Evolutionary conservation across 345 rosid genomes (phyloP).

Genomic region (Boechera retrofracta): DNA sequence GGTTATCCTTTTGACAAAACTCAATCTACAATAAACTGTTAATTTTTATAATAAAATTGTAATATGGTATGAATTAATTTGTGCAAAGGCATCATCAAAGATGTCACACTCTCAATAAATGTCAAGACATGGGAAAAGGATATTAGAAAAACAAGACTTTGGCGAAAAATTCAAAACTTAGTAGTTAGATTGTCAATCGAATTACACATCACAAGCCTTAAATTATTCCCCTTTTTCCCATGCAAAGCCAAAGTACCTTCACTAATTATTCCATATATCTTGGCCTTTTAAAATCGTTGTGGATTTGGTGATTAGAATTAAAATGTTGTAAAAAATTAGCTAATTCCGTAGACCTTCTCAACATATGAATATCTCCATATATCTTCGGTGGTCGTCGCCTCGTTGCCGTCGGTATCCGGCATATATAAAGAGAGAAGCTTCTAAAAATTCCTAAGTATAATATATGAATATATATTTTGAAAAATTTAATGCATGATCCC

Average conservation of each 20-base stretch:
- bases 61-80: neutral
- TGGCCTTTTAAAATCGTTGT: neutral
- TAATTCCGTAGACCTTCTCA: constrained; percentile 7
- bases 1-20: neutral
- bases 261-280: constrained; percentile 2
- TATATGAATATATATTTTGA: neutral
- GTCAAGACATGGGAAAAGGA: neutral
- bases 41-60: neutral
- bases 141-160: constrained; percentile 16
- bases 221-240: constrained; percentile 6
- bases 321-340: neutral
- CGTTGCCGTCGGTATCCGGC: constrained; percentile 25
- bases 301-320: constrained; percentile 5
- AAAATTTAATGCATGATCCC: neutral
- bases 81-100: neutral
- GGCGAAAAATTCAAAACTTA: constrained; percentile 10
- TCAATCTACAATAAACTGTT: neutral
- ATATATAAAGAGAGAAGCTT: constrained; percentile 9
- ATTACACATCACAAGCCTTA: constrained; percentile 31
- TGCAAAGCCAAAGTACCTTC: constrained; percentile 1
- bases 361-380: neutral
- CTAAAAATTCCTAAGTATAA: constrained; percentile 10
- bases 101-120: constrained; percentile 30
- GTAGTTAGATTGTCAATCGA: constrained; percentile 32
- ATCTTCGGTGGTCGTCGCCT: constrained; percentile 18